Evolutionary conservation across 352 stramenopile genomes (phyloP).

Genomic region (Globisporangium cylindrosporum): DNA sequence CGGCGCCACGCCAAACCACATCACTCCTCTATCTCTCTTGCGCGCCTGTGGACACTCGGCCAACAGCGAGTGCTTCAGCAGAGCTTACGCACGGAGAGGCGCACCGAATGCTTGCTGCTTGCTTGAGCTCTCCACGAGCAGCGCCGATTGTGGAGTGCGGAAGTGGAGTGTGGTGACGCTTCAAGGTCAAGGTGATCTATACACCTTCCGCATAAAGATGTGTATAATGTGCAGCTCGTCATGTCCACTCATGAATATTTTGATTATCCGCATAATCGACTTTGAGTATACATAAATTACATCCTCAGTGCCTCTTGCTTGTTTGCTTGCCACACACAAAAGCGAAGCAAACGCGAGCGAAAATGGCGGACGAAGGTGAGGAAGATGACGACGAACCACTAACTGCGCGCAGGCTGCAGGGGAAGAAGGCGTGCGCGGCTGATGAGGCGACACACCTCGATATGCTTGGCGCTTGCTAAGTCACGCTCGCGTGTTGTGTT

Average conservation of each 20-base stretch:
- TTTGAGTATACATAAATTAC: too few relatives aligned
- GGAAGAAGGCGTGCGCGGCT: neutral
- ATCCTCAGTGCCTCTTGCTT: too few relatives aligned
- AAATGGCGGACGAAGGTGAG: conserved; percentile 64
- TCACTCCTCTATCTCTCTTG: conserved; percentile 10
- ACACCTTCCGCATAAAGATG: neutral
- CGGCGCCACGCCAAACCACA: conserved; percentile 76
- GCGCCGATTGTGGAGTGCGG: neutral
- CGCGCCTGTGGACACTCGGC: neutral
- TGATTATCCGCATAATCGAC: neutral
- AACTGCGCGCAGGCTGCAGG: neutral
- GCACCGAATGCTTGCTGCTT: neutral
- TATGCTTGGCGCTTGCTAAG: neutral
- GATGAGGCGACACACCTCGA: too few relatives aligned
- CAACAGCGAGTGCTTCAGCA: neutral
- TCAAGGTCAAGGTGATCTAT: neutral
- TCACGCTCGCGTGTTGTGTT: neutral
- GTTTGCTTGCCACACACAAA: neutral
- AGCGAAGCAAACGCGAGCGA: conserved; percentile 2
- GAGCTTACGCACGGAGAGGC: neutral
- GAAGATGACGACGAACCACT: neutral
- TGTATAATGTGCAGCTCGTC: neutral
- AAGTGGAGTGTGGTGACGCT: neutral
- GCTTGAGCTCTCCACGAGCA: neutral
- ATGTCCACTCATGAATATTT: neutral